Base-by-base conservation (phyloP, 2,329 filamentous ascomycete genomes). In the Ophidiomyces ophidiicola region DNA sequence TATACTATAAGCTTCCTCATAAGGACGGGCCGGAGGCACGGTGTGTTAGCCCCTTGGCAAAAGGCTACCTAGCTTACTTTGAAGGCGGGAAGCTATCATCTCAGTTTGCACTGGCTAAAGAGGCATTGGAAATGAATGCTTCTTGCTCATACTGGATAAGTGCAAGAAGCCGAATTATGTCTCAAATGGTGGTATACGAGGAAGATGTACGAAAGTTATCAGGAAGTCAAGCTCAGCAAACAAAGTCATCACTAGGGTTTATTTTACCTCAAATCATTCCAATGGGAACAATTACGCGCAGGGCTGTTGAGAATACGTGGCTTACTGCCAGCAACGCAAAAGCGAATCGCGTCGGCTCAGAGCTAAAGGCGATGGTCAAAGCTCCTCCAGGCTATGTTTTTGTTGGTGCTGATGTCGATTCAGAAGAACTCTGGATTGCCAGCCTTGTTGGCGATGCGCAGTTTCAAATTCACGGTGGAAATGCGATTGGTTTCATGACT, bases 81-180 rank as follows among this genome's bases (percentile, higher is more conserved):
- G 90, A 98, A 52, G 82, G 82, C 24, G 88, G 86, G 0, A 83
- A 73, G 0, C 66, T 98, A 2, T 83, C 84, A 0, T 96, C 88
- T 0, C 81, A 94, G 57, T 96, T 81, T 52, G 58, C 77, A 0
- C 88, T 94, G 52, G 90, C 90, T 0, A 96, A 92, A 54, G 86
- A 94, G 57, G 90, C 92, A 0, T 66, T 98, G 30, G 82, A 96
- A 51, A 98, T 98, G 90, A 98, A 98, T 51, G 86, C 90, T 0
- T 94, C 86, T 0, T 98, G 92, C 57, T 96, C 88, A 0, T 98
- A 98, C 61, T 98, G 92, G 90, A 96, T 98, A 51, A 94, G 85
- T 53, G 87, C 90, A 11, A 74, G 90, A 45, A 85, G 94, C 54
- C 72, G 90, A 35, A 98, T 98, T 60, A 88, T 68, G 70, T 82